Percentiles rank a stretch among this genome's conserved stretches.
phyloP scores from a whole-genome alignment of 305 asterid genomes.

The Andrographis paniculata region DNA sequence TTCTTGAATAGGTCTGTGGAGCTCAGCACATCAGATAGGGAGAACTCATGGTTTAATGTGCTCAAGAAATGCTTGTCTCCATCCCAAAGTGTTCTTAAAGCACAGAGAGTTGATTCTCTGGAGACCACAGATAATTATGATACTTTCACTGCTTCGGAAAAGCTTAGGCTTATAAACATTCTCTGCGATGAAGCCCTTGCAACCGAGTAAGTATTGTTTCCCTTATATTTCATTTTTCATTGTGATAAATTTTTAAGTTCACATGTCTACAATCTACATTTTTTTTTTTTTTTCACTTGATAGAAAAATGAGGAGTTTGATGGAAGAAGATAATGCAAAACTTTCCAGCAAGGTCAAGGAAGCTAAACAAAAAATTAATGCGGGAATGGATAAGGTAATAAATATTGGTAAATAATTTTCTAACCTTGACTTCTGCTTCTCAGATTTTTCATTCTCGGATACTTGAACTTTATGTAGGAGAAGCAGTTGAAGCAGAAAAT shows the following conservation, averaged over 20 bases:
- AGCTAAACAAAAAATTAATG: constrained; percentile 39
- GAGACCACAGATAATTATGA: constrained; percentile 45
- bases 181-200: constrained; percentile 78
- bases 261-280: too few species aligned
- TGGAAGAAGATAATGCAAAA: constrained; percentile 42
- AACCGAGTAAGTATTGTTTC: constrained; percentile 44
- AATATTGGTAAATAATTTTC: background rate
- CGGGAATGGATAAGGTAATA: constrained; percentile 56
- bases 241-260: constrained; percentile 5
- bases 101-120: constrained; percentile 36
- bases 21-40: constrained; percentile 36
- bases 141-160: constrained; percentile 45
- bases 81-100: constrained; percentile 29
- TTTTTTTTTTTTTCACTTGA: constrained; percentile 7
- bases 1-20: constrained; percentile 29
- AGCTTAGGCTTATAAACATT: constrained; percentile 53
- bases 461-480: too few species aligned
- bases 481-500: too few species aligned
- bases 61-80: constrained; percentile 50
- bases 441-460: too few species aligned
- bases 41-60: constrained; percentile 42
- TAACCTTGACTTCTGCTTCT: constrained; percentile 7
- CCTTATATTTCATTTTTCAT: constrained; percentile 3
- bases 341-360: constrained; percentile 49
- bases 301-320: constrained; percentile 65